Percentiles rank a stretch among this genome's conserved stretches.
phyloP scores from a whole-genome alignment of 2,329 filamentous ascomycete genomes.

The Aspergillus persii region DNA sequence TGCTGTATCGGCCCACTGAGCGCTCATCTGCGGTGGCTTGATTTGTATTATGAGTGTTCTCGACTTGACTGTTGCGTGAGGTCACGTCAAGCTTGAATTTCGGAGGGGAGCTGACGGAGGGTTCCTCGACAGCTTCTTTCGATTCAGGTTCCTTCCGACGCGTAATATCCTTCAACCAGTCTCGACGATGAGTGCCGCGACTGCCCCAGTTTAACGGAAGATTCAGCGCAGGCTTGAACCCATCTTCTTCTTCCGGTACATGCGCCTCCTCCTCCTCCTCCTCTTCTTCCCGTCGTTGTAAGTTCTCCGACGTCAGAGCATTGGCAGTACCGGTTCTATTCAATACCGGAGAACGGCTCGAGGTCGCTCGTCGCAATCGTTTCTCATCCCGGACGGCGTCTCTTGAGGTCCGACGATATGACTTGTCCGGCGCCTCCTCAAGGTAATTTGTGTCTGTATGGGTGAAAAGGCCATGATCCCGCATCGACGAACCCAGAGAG shows the following conservation, averaged over 20 bases:
- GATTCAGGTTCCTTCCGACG: slow-evolving; percentile 19
- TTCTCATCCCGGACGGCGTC: slow-evolving; percentile 39
- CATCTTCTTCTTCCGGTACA: slow-evolving; percentile 23
- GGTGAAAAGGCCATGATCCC: slow-evolving; percentile 20
- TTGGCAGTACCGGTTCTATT: slow-evolving; percentile 31
- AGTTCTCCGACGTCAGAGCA: slow-evolving; percentile 35
- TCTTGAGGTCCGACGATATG: slow-evolving; percentile 32
- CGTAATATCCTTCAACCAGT: slow-evolving; percentile 36
- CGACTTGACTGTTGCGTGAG: slow-evolving; percentile 26
- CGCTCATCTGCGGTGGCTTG: slow-evolving; percentile 23
- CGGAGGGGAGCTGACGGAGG: slow-evolving; percentile 17
- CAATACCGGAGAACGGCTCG: slow-evolving; percentile 40
- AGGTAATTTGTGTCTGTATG: slow-evolving; percentile 34
- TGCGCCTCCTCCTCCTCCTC: slow-evolving; percentile 6
- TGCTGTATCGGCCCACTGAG: slow-evolving; percentile 14
- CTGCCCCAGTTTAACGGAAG: slow-evolving; percentile 39
- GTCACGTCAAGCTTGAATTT: slow-evolving; percentile 27
- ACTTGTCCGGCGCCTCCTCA: slow-evolving; percentile 33
- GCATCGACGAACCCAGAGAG: slow-evolving; percentile 24
- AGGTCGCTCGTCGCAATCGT: slow-evolving; percentile 39
- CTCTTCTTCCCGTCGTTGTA: slow-evolving; percentile 36
- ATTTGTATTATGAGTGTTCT: slow-evolving; percentile 22
- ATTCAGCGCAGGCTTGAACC: slow-evolving; percentile 33
- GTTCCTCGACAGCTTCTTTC: slow-evolving; percentile 17
- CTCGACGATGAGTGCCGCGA: slow-evolving; percentile 29